Percentiles rank a stretch among this genome's conserved stretches.
Evolutionary conservation across 169 alveolate species (phyloP).

Genomic region (Fabrea salina): DNA sequence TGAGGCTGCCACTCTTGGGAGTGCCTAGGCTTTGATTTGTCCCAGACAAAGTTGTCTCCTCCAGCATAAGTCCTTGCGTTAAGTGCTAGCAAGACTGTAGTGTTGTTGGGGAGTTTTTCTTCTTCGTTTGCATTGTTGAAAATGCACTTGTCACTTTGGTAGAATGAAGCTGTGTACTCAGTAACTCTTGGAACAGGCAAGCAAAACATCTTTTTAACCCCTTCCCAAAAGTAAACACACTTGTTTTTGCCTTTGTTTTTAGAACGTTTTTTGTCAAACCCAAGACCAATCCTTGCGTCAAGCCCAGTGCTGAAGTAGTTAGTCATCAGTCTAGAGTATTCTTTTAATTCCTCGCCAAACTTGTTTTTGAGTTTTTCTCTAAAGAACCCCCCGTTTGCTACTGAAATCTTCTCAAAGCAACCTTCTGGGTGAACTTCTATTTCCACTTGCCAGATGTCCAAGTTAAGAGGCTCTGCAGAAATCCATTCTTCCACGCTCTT

Average conservation of each 20-base stretch:
- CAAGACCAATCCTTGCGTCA: slow-evolving; percentile 92
- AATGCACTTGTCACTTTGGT: slow-evolving; percentile 21
- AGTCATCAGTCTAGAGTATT: slow-evolving; percentile 72
- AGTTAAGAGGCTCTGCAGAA: slow-evolving; percentile 70
- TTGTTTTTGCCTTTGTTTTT: slow-evolving; percentile 70
- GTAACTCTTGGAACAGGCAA: slow-evolving; percentile 33
- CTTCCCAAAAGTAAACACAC: slow-evolving; percentile 73
- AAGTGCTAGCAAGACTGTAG: slow-evolving; percentile 32
- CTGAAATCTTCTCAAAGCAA: slow-evolving; percentile 49
- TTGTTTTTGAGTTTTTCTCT: slow-evolving; percentile 21
- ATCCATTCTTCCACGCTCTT: slow-evolving; percentile 66
- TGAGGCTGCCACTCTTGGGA: background rate
- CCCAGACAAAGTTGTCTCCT: slow-evolving; percentile 48
- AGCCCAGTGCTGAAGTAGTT: slow-evolving; percentile 92
- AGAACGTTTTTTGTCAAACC: slow-evolving; percentile 87
- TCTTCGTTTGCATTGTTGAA: background rate
- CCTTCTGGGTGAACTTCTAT: slow-evolving; percentile 84
- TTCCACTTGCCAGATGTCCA: slow-evolving; percentile 89
- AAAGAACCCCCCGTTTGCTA: slow-evolving; percentile 30
- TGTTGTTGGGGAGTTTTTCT: slow-evolving; percentile 25
- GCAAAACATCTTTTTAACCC: slow-evolving; percentile 75
- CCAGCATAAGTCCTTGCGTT: slow-evolving; percentile 52
- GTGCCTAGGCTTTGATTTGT: slow-evolving; percentile 22
- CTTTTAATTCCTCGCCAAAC: slow-evolving; percentile 30
- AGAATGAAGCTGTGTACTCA: background rate